Conservation (phyloP, 257 asterid species). For the Solanum boliviense region DNA sequence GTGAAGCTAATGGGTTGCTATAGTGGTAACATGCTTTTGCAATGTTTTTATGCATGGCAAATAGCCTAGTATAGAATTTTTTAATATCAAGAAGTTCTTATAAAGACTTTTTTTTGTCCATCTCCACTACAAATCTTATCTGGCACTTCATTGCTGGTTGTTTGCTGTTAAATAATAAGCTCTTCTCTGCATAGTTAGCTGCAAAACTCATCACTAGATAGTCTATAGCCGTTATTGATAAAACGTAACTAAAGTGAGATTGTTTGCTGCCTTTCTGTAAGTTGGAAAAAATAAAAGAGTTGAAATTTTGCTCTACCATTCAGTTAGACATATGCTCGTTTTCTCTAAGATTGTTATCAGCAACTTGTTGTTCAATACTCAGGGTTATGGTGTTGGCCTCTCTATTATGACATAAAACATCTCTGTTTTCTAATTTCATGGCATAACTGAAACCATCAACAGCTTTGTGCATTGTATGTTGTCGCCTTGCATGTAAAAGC, state of each 20-base stretch:
- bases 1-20: constrained; percentile 93
- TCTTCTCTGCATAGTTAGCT: background rate
- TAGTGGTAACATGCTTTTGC: constrained; percentile 44
- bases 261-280: background rate
- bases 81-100: background rate
- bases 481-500: background rate
- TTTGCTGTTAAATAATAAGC: background rate
- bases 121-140: background rate
- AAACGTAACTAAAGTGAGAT: background rate
- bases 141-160: background rate
- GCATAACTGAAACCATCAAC: background rate
- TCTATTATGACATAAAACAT: background rate
- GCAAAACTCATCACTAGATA: background rate
- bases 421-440: background rate
- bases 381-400: background rate
- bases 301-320: background rate
- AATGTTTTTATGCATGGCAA: background rate
- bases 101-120: background rate
- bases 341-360: background rate
- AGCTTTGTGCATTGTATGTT: background rate
- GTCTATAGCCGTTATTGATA: background rate
- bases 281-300: too few relatives aligned
- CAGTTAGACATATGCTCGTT: background rate
- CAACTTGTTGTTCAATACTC: background rate
- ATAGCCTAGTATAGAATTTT: background rate